Conservation (phyloP, 805 yeast species). For the Ogataea wickerhamii region DNA sequence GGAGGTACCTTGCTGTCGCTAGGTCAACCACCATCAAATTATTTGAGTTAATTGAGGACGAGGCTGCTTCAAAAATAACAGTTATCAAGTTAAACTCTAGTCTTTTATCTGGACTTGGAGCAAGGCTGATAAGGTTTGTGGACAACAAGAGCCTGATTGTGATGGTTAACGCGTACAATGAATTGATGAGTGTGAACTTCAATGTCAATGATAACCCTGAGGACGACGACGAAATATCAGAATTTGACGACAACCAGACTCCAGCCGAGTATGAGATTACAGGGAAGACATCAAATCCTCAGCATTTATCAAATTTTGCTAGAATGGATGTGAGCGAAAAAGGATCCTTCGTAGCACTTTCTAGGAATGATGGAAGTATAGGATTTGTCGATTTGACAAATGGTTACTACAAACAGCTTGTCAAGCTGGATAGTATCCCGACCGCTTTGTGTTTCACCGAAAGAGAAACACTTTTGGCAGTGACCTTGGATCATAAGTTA, state of each 20-base stretch:
- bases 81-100: slow-evolving; percentile 53
- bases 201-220: slow-evolving; percentile 39
- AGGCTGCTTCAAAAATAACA: slow-evolving; percentile 30
- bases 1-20: slow-evolving; percentile 65
- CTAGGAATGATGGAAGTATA: slow-evolving; percentile 64
- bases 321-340: slow-evolving; percentile 47
- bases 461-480: slow-evolving; percentile 49
- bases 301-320: slow-evolving; percentile 48
- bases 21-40: slow-evolving; percentile 65
- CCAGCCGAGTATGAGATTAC: slow-evolving; percentile 32
- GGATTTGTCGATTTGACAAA: slow-evolving; percentile 42
- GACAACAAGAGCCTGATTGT: slow-evolving; percentile 41
- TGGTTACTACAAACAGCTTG: slow-evolving; percentile 38
- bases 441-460: slow-evolving; percentile 58
- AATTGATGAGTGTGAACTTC: slow-evolving; percentile 34
- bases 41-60: slow-evolving; percentile 52
- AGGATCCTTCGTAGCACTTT: slow-evolving; percentile 47
- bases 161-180: slow-evolving; percentile 59
- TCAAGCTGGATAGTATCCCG: slow-evolving; percentile 57
- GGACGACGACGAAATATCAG: slow-evolving; percentile 30
- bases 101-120: slow-evolving; percentile 44
- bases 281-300: slow-evolving; percentile 5
- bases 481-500: slow-evolving; percentile 71
- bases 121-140: slow-evolving; percentile 49
- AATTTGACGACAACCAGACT: slow-evolving; percentile 39